phyloP scores from a whole-genome alignment of 352 stramenopile species.

The Phytopythium vexans region DNA sequence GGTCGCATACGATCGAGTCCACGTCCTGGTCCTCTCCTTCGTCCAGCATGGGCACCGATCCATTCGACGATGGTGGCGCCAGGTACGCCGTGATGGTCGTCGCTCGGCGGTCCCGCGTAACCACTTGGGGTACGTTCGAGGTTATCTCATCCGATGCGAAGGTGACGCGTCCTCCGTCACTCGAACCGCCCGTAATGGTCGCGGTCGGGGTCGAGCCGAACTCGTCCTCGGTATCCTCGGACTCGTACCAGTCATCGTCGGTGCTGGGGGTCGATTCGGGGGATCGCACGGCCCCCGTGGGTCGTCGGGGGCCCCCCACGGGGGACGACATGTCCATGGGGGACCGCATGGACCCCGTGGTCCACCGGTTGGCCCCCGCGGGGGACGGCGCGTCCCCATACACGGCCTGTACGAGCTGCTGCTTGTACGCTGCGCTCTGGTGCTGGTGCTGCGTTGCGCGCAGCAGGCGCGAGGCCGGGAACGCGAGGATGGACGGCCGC shows the following conservation, averaged over 20 bases:
- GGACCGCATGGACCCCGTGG: conserved; percentile 1
- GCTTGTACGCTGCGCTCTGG: conserved; percentile 37
- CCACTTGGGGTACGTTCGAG: background rate
- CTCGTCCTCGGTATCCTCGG: conserved; percentile 21
- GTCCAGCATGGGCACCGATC: conserved; percentile 45
- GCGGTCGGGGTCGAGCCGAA: conserved; percentile 13
- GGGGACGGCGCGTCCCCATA: conserved; percentile 7
- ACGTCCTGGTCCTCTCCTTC: conserved; percentile 37
- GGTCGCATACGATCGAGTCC: conserved; percentile 61
- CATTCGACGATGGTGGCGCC: conserved; percentile 28
- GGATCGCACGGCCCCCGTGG: too few relatives aligned
- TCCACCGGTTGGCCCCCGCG: background rate
- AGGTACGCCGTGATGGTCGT: conserved; percentile 25
- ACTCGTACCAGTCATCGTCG: conserved; percentile 31
- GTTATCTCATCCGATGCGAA: background rate
- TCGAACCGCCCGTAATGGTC: too few relatives aligned
- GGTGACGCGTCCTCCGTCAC: too few relatives aligned
- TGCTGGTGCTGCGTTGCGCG: conserved; percentile 46
- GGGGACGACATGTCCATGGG: background rate
- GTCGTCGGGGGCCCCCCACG: background rate
- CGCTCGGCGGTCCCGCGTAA: conserved; percentile 17
- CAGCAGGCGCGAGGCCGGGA: conserved; percentile 42
- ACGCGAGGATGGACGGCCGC: conserved; percentile 46
- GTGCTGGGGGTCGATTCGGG: background rate
- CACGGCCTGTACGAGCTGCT: conserved; percentile 32